Evolutionary conservation across 176 grass and related monocot genomes (phyloP).

Genomic region (Aegilops bicornis): DNA sequence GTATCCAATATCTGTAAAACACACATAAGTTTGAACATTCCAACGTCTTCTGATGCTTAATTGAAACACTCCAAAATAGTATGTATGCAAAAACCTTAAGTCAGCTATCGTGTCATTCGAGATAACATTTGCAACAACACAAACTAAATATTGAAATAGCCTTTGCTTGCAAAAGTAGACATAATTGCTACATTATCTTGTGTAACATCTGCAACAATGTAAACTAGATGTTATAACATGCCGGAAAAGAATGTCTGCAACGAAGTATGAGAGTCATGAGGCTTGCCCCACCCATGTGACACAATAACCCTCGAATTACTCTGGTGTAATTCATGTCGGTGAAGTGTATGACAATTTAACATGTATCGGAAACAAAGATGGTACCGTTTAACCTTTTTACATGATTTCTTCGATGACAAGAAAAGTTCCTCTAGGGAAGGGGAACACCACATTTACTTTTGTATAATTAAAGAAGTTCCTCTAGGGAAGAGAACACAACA

Average conservation of each 20-base stretch:
- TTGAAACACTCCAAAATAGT: not conserved
- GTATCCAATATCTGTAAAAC: not conserved
- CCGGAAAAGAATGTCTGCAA: not conserved
- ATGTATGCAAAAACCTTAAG: not conserved
- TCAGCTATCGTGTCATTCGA: not conserved
- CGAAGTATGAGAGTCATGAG: not conserved
- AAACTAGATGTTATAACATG: not conserved
- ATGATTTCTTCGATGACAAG: not conserved
- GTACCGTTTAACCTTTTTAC: not conserved
- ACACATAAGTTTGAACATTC: not conserved
- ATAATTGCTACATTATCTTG: not conserved
- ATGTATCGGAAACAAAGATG: not conserved
- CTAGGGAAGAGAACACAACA: not conserved
- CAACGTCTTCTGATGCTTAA: not conserved
- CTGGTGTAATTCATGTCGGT: not conserved
- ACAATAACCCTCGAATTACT: not conserved
- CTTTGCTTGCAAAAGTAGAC: not conserved
- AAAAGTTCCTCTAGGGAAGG: not conserved
- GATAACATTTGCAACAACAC: not conserved
- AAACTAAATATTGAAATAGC: not conserved
- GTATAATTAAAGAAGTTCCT: not conserved
- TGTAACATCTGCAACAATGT: not conserved
- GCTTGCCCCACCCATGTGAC: not conserved
- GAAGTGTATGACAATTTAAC: not conserved
- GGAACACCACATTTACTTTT: not conserved